Evolutionary conservation across 805 yeast species (phyloP), one percentile per base, ranked within the genome.

Genomic region (Starmerella geochares): DNA sequence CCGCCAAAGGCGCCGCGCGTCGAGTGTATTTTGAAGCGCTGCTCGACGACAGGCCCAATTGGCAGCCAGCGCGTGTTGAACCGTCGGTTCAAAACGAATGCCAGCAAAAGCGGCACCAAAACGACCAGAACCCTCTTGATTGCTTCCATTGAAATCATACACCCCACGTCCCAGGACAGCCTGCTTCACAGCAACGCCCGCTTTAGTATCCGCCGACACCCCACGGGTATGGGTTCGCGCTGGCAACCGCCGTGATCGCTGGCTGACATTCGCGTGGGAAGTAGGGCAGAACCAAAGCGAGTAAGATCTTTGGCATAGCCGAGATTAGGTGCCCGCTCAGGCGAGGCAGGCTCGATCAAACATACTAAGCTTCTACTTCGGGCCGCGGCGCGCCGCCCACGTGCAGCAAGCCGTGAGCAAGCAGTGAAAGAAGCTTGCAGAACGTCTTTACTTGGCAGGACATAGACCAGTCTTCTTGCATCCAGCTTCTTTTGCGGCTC

Each of bases 1-100:
- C 48, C 29, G 9, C 48, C 48, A 16, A 29, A 53, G 6, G 50
- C 59, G 16, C 51, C 57, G 20, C 55, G 49, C 8, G 57, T 55
- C 7, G 55, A 40, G 32, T 57, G 58, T 20, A n/a, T 16, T 28
- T 40, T 27, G 21, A 36, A 47, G 17, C 36, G 50, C 25, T 44
- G 41, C 28, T 19, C 31, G 45, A 47, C 29, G 13, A 58, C 47
- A 2, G 59, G 56, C 3, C 41, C 50, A 3, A 49, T 21, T 2
- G 16, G 16, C 27, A 28, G 17, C 46, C 48, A 47, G 9, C 5
- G n/a, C n/a, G 45, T 42, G 40, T 40, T 50, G 29, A 35, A 42
- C 21, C 46, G 48, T 19, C 17, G 17, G 42, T 47, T 42, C 31
- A 53, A 39, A 4, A 50, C 11, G 6, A 35, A 23, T 48, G 46